Base-by-base conservation (phyloP, 768 basidiomycete species). In the Boletellus emodensis region DNA sequence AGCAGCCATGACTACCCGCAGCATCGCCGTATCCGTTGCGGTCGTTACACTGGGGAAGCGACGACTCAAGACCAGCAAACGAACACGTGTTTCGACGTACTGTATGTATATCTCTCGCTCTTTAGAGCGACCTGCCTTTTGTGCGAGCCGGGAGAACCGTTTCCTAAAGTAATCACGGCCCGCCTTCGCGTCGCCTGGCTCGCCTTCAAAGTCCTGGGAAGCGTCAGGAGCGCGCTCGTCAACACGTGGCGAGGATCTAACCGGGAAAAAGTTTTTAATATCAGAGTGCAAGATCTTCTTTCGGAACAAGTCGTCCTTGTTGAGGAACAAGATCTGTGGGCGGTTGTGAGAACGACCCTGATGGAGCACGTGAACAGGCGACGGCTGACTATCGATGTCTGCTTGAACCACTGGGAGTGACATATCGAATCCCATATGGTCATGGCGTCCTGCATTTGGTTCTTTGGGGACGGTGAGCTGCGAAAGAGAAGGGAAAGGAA, bases 341-440 rank as follows among this genome's bases (percentile, higher is more conserved):
- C 18, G 51, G 17, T 14, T 10, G 26, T 56, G 11, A 51, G 52
- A 48, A 38, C 20, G 36, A 46, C 22, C 28, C 12, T 28, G 52
- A 22, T 15, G 35, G 40, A 0, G 22, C 13, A n/a, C 11, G 5
- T 12, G 46, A 22, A 26, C 17, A 20, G 35, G 30, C 30, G 30
- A 40, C 37, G 15, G 72, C 86, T 40, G 56, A 93, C 93, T 48
- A 96, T 91, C 10, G 91, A 93, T 0, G 93, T 94, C 56, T 87
- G 82, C 70, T 90, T 89, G 73, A 96, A 96, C 93, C 93, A 96
- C 57, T 94, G 92, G 10, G 92, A 94, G 67, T 96, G 92, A 71
- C 92, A 94, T 78, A 97, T 94, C 37, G 92, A 93, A 60, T 97
- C 94, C 87, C 94, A 97, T 44, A 97, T 91, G n/a, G 91, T 91